A percentile compares a stretch with the other conserved stretches of the same genome.
phyloP scores from a whole-genome alignment of 768 basidiomycete species.

The Russula brevipes region DNA sequence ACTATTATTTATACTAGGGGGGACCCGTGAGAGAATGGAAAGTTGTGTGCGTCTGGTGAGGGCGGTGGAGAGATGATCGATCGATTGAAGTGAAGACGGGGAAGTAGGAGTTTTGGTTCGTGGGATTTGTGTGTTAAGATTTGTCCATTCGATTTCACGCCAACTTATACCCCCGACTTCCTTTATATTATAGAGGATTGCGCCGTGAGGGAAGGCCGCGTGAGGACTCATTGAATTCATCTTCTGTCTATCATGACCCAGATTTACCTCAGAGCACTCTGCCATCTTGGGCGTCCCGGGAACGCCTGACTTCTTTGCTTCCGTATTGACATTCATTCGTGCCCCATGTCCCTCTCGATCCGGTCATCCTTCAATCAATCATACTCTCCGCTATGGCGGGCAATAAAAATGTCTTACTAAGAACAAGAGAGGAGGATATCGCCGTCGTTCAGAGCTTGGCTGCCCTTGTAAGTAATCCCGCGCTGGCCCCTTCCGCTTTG shows the following conservation, averaged over 20 bases:
- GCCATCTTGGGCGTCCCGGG: slow-evolving; percentile 18
- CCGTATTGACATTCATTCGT: slow-evolving; percentile 44
- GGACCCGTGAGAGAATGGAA: too few relatives aligned
- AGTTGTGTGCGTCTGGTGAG: too few relatives aligned
- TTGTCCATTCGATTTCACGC: too few relatives aligned
- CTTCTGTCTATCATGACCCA: slow-evolving; percentile 1
- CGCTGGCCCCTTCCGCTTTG: neutral
- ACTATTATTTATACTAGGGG: too few relatives aligned
- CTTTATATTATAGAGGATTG: too few relatives aligned
- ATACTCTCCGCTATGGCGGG: slow-evolving; percentile 61
- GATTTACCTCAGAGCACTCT: slow-evolving; percentile 3
- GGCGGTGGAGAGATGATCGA: too few relatives aligned
- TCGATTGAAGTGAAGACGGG: too few relatives aligned
- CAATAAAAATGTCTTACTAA: slow-evolving; percentile 58
- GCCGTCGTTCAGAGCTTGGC: slow-evolving; percentile 52
- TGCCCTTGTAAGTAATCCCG: slow-evolving; percentile 44
- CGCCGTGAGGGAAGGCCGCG: too few relatives aligned
- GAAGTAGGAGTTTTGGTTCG: too few relatives aligned
- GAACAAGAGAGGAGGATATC: slow-evolving; percentile 62
- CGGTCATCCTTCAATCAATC: slow-evolving; percentile 58
- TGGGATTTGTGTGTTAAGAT: too few relatives aligned
- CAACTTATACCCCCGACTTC: too few relatives aligned
- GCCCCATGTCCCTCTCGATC: slow-evolving; percentile 54
- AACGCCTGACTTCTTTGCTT: slow-evolving; percentile 27
- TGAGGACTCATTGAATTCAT: too few relatives aligned